These are phyloP conservation scores for Fusarium nelsonii DNA, from an alignment of 2,329 filamentous ascomycete genomes.

Conservation along the genomic window DNA sequence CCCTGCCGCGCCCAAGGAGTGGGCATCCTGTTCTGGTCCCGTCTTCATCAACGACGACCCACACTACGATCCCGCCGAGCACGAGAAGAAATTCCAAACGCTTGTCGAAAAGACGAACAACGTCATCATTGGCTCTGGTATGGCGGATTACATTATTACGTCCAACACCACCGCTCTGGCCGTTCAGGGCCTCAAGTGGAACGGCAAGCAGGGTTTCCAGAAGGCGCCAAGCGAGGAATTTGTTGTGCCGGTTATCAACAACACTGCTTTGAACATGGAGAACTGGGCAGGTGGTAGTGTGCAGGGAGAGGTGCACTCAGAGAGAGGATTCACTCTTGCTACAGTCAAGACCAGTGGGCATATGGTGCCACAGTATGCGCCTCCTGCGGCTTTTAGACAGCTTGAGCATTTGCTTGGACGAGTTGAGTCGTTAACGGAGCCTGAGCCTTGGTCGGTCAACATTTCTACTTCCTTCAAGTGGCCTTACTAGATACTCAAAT, in stretches of 20 bases:
- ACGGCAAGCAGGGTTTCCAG: slow-evolving; percentile 23
- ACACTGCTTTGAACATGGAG: slow-evolving; percentile 14
- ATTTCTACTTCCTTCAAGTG: slow-evolving; percentile 29
- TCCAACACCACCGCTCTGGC: slow-evolving; percentile 17
- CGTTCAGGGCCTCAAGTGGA: slow-evolving; percentile 11
- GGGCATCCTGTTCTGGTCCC: slow-evolving; percentile 4
- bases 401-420: slow-evolving; percentile 24
- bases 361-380: slow-evolving; percentile 29
- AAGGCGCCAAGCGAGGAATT: slow-evolving; percentile 6
- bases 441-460: slow-evolving; percentile 9
- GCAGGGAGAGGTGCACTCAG: slow-evolving; percentile 11
- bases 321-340: slow-evolving; percentile 12
- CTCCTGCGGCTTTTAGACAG: slow-evolving; percentile 20
- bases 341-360: slow-evolving; percentile 26
- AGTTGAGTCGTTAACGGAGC: slow-evolving; percentile 13
- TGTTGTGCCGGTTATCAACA: slow-evolving; percentile 18
- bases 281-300: slow-evolving; percentile 27
- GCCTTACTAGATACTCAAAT: slow-evolving; percentile 4
- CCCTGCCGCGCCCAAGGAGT: not conserved
- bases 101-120: slow-evolving; percentile 24
- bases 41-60: slow-evolving; percentile 6
- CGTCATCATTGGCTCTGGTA: slow-evolving; percentile 15
- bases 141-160: slow-evolving; percentile 28
- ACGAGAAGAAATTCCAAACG: slow-evolving; percentile 21
- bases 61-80: slow-evolving; percentile 1